Conservation (phyloP, 2,329 filamentous ascomycete species). For the Neocucurbitaria cava region DNA sequence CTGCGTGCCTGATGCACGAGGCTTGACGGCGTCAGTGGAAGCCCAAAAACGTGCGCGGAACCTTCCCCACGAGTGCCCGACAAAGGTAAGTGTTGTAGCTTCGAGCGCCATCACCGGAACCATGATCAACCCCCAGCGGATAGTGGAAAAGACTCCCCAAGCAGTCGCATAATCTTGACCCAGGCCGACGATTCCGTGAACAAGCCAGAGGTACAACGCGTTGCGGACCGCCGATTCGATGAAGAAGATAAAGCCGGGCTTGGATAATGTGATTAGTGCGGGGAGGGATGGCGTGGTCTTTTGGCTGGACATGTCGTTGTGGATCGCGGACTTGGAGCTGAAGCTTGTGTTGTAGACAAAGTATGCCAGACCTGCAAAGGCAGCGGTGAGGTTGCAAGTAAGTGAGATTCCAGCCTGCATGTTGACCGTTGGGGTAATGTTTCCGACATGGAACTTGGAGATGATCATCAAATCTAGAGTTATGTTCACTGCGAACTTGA, state of each 20-base stretch:
- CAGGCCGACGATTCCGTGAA: slow-evolving; percentile 68
- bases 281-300: slow-evolving; percentile 39
- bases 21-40: slow-evolving; percentile 12
- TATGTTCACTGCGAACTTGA: slow-evolving; percentile 72
- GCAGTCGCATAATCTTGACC: slow-evolving; percentile 72
- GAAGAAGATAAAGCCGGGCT: slow-evolving; percentile 67
- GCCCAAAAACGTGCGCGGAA: slow-evolving; percentile 51
- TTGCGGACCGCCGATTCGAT: slow-evolving; percentile 72
- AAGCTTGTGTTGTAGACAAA: slow-evolving; percentile 59
- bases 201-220: slow-evolving; percentile 73
- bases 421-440: slow-evolving; percentile 64
- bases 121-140: slow-evolving; percentile 77
- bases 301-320: slow-evolving; percentile 10
- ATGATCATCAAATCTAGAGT: slow-evolving; percentile 70
- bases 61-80: slow-evolving; percentile 70
- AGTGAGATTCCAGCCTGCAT: slow-evolving; percentile 70
- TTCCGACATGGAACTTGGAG: slow-evolving; percentile 68
- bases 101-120: slow-evolving; percentile 73
- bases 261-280: slow-evolving; percentile 59
- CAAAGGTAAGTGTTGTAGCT: slow-evolving; percentile 68
- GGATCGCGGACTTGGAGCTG: slow-evolving; percentile 24
- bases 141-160: slow-evolving; percentile 77
- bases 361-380: slow-evolving; percentile 62
- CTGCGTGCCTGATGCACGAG: slow-evolving; percentile 34
- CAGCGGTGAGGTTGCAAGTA: slow-evolving; percentile 55